A percentile compares a stretch with the other conserved stretches of the same genome.
Conservation (phyloP, 2,329 filamentous ascomycete species). For the Colletotrichum brevisporum region DNA sequence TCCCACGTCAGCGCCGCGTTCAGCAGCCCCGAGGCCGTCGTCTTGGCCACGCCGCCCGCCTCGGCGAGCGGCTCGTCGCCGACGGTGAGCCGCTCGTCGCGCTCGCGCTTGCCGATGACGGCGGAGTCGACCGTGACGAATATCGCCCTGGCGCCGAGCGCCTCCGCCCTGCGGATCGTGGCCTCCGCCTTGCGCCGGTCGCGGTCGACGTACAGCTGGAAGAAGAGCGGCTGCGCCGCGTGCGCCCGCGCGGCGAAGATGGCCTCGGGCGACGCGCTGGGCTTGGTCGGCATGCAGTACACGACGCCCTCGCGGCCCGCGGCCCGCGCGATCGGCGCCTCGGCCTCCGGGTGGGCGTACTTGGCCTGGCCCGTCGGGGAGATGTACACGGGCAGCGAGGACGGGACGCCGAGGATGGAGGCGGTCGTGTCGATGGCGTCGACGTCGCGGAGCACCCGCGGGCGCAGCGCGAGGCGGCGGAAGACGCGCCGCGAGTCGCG, state of each 20-base stretch:
- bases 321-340: constrained; percentile 49
- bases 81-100: constrained; percentile 60
- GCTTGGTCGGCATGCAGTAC: constrained; percentile 39
- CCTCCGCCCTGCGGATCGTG: constrained; percentile 61
- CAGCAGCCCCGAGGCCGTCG: constrained; percentile 68
- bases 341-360: constrained; percentile 74
- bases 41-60: constrained; percentile 60
- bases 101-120: constrained; percentile 68
- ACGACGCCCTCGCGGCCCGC: constrained; percentile 30
- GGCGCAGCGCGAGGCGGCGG: constrained; percentile 78
- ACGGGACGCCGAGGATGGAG: constrained; percentile 66
- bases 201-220: constrained; percentile 74
- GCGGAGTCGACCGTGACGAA: constrained; percentile 73
- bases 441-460: constrained; percentile 84
- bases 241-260: constrained; percentile 17
- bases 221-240: constrained; percentile 56
- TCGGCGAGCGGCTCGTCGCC: constrained; percentile 59
- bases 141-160: constrained; percentile 63
- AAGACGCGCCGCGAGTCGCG: constrained; percentile 81
- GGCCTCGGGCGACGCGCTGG: constrained; percentile 8
- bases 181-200: constrained; percentile 64
- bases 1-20: constrained; percentile 72
- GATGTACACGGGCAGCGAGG: constrained; percentile 72
- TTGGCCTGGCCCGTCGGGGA: constrained; percentile 75
- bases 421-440: constrained; percentile 72